A percentile compares a stretch with the other conserved stretches of the same genome.
These are phyloP conservation scores for Solioccasus polychromus DNA, from an alignment of 768 basidiomycete species.

Conservation along the genomic window DNA sequence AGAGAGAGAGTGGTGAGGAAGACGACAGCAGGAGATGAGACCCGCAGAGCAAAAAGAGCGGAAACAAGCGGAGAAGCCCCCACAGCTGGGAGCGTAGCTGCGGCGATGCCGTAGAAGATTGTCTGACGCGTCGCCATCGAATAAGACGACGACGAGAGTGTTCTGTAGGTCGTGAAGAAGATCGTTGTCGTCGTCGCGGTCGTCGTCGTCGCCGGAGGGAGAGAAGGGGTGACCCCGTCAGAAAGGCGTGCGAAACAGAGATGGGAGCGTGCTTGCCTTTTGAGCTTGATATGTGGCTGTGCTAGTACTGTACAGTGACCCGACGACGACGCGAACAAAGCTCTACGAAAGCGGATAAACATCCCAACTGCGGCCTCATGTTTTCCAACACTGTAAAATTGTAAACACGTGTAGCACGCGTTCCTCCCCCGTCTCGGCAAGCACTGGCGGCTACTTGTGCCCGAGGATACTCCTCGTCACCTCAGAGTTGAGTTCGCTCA, in stretches of 20 bases:
- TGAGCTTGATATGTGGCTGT: slow-evolving; percentile 32
- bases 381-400: slow-evolving; percentile 9
- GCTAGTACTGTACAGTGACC: neutral
- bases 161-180: neutral
- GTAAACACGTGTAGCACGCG: slow-evolving; percentile 24
- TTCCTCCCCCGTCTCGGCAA: slow-evolving; percentile 11
- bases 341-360: neutral
- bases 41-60: slow-evolving; percentile 55
- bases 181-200: slow-evolving; percentile 25
- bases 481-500: no score
- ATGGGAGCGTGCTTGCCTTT: slow-evolving; percentile 27
- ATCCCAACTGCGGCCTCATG: slow-evolving; percentile 20
- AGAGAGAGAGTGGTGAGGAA: slow-evolving; percentile 62
- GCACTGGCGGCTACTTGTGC: slow-evolving; percentile 11
- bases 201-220: slow-evolving; percentile 28
- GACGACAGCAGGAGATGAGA: slow-evolving; percentile 67
- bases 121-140: slow-evolving; percentile 27
- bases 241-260: slow-evolving; percentile 30
- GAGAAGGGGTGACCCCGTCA: slow-evolving; percentile 21
- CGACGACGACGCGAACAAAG: slow-evolving; percentile 1
- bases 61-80: slow-evolving; percentile 22
- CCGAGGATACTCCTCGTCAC: no score
- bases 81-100: slow-evolving; percentile 22
- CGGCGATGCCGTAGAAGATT: slow-evolving; percentile 18
- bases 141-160: neutral